Percentiles rank a stretch among this genome's conserved stretches.
Evolutionary conservation across 805 yeast genomes (phyloP).

Genomic region (Blastobotrys peoriensis): DNA sequence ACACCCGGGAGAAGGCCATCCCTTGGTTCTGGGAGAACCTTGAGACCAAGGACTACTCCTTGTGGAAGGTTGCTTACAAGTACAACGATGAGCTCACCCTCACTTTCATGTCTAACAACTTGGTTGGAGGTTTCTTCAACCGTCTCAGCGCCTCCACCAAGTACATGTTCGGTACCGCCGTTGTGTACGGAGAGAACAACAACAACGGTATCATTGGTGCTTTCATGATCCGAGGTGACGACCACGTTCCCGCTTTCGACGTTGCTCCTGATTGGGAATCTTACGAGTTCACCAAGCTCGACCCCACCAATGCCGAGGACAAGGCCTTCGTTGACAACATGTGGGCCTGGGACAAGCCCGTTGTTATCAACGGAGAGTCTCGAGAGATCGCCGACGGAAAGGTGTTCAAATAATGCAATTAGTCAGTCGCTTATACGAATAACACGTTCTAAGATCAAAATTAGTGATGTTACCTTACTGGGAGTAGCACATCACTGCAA

Average conservation of each 20-base stretch:
- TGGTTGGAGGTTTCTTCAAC: slow-evolving; percentile 96
- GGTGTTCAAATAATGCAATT: slow-evolving; percentile 73
- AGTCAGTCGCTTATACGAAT: slow-evolving; percentile 1
- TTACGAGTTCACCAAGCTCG: slow-evolving; percentile 75
- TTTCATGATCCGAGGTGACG: slow-evolving; percentile 93
- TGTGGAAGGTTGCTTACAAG: slow-evolving; percentile 93
- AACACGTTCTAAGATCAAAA: too few species aligned
- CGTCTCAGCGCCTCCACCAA: slow-evolving; percentile 88
- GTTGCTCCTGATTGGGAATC: slow-evolving; percentile 99
- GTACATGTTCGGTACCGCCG: slow-evolving; percentile 88
- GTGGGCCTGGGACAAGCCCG: slow-evolving; percentile 99
- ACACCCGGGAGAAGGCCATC: slow-evolving; percentile 86
- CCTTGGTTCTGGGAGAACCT: slow-evolving; percentile 98
- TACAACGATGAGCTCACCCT: slow-evolving; percentile 96
- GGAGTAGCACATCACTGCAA: too few species aligned
- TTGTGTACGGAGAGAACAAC: slow-evolving; percentile 98
- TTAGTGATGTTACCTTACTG: neutral
- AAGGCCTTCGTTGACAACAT: slow-evolving; percentile 77
- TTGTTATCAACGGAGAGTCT: slow-evolving; percentile 67
- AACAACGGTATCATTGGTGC: slow-evolving; percentile 96
- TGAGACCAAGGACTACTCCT: slow-evolving; percentile 89
- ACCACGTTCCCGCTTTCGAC: slow-evolving; percentile 81
- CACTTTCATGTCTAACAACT: slow-evolving; percentile 97
- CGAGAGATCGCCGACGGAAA: slow-evolving; percentile 95
- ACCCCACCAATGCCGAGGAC: slow-evolving; percentile 68